These are phyloP conservation scores for Yamadazyma philogaea DNA, from an alignment of 805 yeast genomes.

Conservation along the genomic window DNA sequence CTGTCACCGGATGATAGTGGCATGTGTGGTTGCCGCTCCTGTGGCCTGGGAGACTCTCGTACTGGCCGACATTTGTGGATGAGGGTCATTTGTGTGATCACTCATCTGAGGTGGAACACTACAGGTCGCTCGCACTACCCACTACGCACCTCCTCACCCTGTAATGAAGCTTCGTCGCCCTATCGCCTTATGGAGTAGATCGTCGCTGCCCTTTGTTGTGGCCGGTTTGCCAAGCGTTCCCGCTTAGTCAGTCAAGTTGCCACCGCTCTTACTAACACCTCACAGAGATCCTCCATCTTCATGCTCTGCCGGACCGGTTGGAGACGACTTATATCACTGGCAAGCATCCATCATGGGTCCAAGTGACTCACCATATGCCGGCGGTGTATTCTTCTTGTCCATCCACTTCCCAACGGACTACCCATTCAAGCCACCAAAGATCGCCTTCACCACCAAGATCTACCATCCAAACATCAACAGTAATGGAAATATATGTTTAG, in stretches of 20 bases:
- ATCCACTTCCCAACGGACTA: constrained; percentile 99
- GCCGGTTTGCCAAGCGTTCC: background rate
- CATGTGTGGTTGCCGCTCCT: too few species aligned
- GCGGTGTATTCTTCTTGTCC: constrained; percentile 93
- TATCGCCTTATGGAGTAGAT: too few species aligned
- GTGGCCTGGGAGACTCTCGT: too few species aligned
- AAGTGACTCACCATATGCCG: constrained; percentile 82
- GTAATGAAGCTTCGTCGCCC: too few species aligned
- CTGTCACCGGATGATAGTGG: too few species aligned
- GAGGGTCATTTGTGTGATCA: background rate
- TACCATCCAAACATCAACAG: constrained; percentile 97
- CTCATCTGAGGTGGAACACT: background rate
- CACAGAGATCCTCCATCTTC: constrained; percentile 97
- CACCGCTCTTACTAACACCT: constrained; percentile 12
- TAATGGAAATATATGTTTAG: constrained; percentile 94
- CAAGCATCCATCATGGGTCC: constrained; percentile 99
- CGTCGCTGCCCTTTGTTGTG: too few species aligned
- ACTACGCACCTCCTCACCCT: too few species aligned
- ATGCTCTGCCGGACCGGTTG: constrained; percentile 98
- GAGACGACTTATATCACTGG: constrained; percentile 98
- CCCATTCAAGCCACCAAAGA: constrained; percentile 97
- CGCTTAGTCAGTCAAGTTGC: background rate
- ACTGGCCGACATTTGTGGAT: background rate
- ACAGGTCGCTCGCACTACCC: too few species aligned
- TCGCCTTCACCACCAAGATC: constrained; percentile 85